A percentile compares a stretch with the other conserved stretches of the same genome.
Conservation (phyloP, 2,329 filamentous ascomycete genomes). For the Arthrobotrys sinensis region DNA sequence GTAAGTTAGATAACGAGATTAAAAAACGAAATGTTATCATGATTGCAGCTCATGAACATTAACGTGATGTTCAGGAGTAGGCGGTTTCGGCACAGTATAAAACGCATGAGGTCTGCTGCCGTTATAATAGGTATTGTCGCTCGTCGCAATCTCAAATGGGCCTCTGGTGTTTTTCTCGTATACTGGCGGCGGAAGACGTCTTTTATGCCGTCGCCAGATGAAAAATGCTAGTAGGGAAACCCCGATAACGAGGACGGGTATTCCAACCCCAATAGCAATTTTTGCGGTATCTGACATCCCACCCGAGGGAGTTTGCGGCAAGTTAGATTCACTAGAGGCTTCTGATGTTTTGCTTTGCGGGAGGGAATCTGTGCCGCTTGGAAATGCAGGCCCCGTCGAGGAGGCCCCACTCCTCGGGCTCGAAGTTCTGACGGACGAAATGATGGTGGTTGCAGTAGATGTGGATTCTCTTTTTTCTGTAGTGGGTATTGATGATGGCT, state of each 20-base stretch:
- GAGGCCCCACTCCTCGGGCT: no score
- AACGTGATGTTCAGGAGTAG: background rate
- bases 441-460: background rate
- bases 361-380: slow-evolving; percentile 9
- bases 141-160: slow-evolving; percentile 20
- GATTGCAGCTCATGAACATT: background rate
- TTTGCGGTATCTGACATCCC: slow-evolving; percentile 1
- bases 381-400: slow-evolving; percentile 3
- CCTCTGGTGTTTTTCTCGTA: slow-evolving; percentile 26
- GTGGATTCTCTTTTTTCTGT: no score
- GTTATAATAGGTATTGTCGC: slow-evolving; percentile 3
- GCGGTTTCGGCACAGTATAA: background rate
- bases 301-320: background rate
- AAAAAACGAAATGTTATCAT: background rate
- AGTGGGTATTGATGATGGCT: background rate
- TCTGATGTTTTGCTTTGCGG: background rate
- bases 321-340: background rate
- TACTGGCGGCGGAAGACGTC: background rate
- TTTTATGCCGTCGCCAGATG: background rate
- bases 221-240: background rate
- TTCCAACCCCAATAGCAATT: slow-evolving; percentile 11
- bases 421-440: background rate
- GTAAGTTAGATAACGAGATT: background rate
- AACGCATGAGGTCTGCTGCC: background rate
- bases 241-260: slow-evolving; percentile 62